A percentile compares a stretch with the other conserved stretches of the same genome.
Evolutionary conservation across 2,329 filamentous ascomycete species (phyloP).

Genomic region (Aspergillus piperis): DNA sequence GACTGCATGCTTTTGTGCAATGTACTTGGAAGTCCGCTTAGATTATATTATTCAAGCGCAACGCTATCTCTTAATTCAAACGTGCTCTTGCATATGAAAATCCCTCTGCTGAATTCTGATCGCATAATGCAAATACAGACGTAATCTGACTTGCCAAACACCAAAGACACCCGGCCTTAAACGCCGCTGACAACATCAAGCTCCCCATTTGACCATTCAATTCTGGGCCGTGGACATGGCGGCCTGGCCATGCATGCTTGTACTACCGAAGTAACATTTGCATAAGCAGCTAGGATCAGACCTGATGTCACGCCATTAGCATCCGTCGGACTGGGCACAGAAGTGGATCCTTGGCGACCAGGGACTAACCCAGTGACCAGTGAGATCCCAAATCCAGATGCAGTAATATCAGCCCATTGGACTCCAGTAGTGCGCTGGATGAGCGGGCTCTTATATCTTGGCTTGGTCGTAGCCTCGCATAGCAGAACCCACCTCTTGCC

Average conservation of each 20-base stretch:
- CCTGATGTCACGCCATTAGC: neutral
- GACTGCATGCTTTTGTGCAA: too few species aligned
- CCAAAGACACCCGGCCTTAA: neutral
- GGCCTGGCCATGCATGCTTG: neutral
- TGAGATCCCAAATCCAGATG: neutral
- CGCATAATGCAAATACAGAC: neutral
- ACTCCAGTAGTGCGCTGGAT: neutral
- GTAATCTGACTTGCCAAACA: neutral
- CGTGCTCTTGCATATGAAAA: neutral
- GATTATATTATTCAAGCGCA: too few species aligned
- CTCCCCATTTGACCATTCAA: too few species aligned
- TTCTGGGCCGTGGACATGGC: neutral
- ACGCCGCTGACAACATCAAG: neutral
- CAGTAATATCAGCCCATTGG: neutral
- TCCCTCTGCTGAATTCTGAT: neutral
- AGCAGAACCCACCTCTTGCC: neutral
- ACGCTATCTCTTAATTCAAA: too few species aligned
- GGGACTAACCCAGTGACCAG: neutral
- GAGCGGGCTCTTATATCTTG: neutral
- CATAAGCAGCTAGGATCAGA: neutral
- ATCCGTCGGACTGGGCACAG: slow-evolving; percentile 1
- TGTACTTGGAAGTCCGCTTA: too few species aligned
- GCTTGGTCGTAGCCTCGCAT: neutral
- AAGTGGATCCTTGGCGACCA: neutral
- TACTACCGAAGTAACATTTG: neutral